Percentiles rank a stretch among this genome's conserved stretches.
Evolutionary conservation across 768 basidiomycete genomes (phyloP).

Genomic region (Termitomyces sp.): DNA sequence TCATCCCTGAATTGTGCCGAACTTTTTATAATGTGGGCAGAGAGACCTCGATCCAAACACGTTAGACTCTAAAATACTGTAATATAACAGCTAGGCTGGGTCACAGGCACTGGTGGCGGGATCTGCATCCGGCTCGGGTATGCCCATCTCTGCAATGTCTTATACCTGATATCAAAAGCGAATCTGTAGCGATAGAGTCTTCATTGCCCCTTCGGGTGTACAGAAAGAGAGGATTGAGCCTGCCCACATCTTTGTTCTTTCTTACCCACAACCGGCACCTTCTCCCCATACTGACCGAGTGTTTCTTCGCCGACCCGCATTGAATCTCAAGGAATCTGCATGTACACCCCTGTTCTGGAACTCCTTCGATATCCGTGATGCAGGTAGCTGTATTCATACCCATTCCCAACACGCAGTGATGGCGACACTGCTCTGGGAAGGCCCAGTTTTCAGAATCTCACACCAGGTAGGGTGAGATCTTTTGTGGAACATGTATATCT

Average conservation of each 20-base stretch:
- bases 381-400: slow-evolving; percentile 87
- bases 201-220: slow-evolving; percentile 84
- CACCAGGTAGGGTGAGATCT: slow-evolving; percentile 54
- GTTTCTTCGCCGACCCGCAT: slow-evolving; percentile 70
- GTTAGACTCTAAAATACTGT: slow-evolving; percentile 1
- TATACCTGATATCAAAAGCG: background rate
- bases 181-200: slow-evolving; percentile 60
- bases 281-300: slow-evolving; percentile 64
- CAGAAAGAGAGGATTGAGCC: slow-evolving; percentile 87
- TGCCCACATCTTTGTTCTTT: slow-evolving; percentile 82
- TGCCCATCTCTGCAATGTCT: slow-evolving; percentile 12
- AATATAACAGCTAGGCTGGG: slow-evolving; percentile 69
- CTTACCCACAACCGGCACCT: slow-evolving; percentile 60
- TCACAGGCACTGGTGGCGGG: slow-evolving; percentile 84
- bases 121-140: slow-evolving; percentile 71
- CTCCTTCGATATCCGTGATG: slow-evolving; percentile 72
- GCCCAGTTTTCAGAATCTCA: slow-evolving; percentile 68
- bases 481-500: background rate
- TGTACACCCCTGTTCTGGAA: slow-evolving; percentile 94
- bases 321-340: slow-evolving; percentile 75
- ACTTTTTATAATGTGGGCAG: slow-evolving; percentile 61
- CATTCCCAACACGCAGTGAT: slow-evolving; percentile 90
- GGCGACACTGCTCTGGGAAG: slow-evolving; percentile 75
- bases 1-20: slow-evolving; percentile 81
- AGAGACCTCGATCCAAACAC: background rate